These are phyloP conservation scores for Fusarium sp. DNA, from an alignment of 2,329 filamentous ascomycete genomes.

Conservation along the genomic window DNA sequence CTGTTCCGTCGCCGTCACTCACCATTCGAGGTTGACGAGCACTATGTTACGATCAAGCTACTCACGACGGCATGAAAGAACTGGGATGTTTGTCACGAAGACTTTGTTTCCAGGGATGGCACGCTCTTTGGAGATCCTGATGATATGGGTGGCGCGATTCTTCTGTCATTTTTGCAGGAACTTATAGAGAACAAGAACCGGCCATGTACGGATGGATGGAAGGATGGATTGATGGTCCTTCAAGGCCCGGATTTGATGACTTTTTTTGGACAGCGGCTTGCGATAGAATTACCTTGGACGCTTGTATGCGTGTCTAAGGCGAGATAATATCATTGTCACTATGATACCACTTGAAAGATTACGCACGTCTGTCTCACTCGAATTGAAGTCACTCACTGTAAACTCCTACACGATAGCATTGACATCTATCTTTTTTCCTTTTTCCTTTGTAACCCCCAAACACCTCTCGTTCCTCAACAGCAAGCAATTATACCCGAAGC, in stretches of 20 bases:
- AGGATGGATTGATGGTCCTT: neutral
- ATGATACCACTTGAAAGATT: constrained; percentile 20
- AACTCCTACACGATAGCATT: constrained; percentile 28
- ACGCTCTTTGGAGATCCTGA: constrained; percentile 14
- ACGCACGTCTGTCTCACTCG: neutral
- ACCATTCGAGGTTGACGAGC: neutral
- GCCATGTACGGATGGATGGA: neutral
- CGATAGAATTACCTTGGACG: constrained; percentile 1
- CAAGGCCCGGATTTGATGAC: constrained; percentile 13
- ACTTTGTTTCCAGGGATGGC: constrained; percentile 5
- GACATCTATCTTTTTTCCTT: constrained; percentile 20
- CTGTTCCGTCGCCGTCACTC: constrained; percentile 2
- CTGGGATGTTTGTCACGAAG: constrained; percentile 4
- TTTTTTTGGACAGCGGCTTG: neutral
- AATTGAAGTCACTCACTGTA: neutral
- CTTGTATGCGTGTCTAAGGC: neutral
- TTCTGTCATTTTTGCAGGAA: neutral
- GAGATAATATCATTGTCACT: constrained; percentile 8
- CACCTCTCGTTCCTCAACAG: constrained; percentile 16
- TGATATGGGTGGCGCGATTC: constrained; percentile 6
- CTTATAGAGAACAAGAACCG: constrained; percentile 16
- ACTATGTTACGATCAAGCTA: constrained; percentile 3
- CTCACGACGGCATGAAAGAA: constrained; percentile 1
- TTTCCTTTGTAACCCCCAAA: constrained; percentile 14
- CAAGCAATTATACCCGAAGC: constrained; percentile 34